Conservation (phyloP, 208 protist genomes). For the Acanthamoeba royreba region DNA sequence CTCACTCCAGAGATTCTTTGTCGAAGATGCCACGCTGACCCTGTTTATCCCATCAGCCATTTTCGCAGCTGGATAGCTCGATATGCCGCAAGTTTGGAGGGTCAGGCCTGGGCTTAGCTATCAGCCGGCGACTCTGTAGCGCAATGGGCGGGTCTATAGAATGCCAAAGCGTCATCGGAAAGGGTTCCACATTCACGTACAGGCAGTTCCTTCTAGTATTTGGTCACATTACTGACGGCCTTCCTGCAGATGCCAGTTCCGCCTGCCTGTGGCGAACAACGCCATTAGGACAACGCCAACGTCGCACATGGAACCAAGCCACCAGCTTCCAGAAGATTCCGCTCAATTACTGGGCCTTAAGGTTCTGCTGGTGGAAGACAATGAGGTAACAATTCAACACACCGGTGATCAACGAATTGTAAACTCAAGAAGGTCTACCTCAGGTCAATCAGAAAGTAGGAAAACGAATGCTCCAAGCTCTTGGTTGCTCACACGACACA, state of each 20-base stretch:
- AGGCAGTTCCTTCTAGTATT: no score
- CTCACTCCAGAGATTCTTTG: not conserved
- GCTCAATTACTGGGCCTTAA: not conserved
- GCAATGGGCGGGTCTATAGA: not conserved
- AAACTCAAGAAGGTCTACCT: no score
- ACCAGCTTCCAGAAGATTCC: not conserved
- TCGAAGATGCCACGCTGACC: not conserved
- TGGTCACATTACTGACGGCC: not conserved
- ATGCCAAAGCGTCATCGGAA: not conserved
- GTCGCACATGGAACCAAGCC: not conserved
- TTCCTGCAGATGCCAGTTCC: not conserved
- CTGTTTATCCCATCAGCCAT: not conserved
- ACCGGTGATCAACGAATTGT: no score
- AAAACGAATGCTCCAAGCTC: not conserved
- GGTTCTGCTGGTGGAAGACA: constrained; percentile 1
- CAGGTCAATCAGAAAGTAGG: not conserved
- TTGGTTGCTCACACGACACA: no score
- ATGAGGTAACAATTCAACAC: no score
- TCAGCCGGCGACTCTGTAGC: not conserved
- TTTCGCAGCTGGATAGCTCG: not conserved
- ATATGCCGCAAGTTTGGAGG: constrained; percentile 1
- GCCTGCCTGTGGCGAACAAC: not conserved
- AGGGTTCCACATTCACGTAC: not conserved
- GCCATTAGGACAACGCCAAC: no score
- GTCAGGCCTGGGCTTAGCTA: not conserved